Base-by-base conservation (phyloP, 2,329 filamentous ascomycete genomes). In the Diplodia intermedia region DNA sequence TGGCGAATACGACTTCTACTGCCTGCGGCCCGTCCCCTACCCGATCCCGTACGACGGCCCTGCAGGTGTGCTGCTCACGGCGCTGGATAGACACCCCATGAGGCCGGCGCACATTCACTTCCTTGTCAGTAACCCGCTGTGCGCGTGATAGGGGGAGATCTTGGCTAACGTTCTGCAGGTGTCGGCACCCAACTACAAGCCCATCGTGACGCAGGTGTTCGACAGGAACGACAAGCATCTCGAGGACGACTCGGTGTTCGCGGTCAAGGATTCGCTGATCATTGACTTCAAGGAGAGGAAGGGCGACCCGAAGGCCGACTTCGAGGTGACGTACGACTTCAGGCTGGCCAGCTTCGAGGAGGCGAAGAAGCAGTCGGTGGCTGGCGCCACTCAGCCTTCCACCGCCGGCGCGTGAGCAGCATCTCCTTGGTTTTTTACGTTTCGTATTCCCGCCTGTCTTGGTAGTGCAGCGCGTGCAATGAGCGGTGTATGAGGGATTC, bases 201-300 rank as follows among this genome's bases (percentile, higher is more conserved):
- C 89, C 0, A 84, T 96, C 57, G 90, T 89, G 0, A 93, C 91
- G 1, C 91, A 95, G 77, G 88, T 95, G 67, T 94, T 93, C 75
- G 90, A 93, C 76, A 81, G 83, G 68, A 83, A 86, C 70, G 88
- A 89, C 77, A 83, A 86, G 70, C 89, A 91, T 72, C 81, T 92
- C 53, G 80, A 81, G 20, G 82, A 88, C 68, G 86, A 88, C 71
- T 82, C 84, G 0, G 86, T 87, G 0, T 88, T 88, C 71, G 86
- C 86, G 0, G 86, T 87, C 60, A 88, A 88, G 75, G 85, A 88
- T 69, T 84, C 82, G 15, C 73, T 89, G 61, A 73, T 87, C 43
- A 86, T 88, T 12, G 86, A 88, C 63, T 89, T 89, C 72, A 75
- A 82, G 66, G 82, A 83, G 6, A 81, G 82, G 56, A 72, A 86